Percentiles rank a stretch among this genome's conserved stretches.
These are phyloP conservation scores for Leccinellum rugosiceps DNA, from an alignment of 768 basidiomycete genomes.

Conservation along the genomic window DNA sequence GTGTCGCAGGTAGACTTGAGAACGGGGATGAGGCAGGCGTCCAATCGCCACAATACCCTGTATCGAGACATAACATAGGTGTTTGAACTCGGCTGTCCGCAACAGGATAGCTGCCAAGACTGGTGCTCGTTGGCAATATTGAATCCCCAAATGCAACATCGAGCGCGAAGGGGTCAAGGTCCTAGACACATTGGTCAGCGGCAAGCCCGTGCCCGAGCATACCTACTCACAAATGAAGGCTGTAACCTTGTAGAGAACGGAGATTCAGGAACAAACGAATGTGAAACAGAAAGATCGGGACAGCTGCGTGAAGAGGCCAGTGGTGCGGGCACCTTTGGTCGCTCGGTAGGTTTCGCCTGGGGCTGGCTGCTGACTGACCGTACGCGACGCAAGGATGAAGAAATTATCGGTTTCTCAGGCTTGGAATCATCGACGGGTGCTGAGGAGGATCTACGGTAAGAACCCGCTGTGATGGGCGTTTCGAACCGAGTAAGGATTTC, in stretches of 20 bases:
- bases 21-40: conserved; percentile 41
- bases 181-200: conserved; percentile 11
- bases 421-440: conserved; percentile 46
- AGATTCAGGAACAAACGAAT: conserved; percentile 32
- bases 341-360: conserved; percentile 2
- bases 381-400: conserved; percentile 14
- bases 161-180: conserved; percentile 30
- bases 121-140: conserved; percentile 18
- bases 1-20: conserved; percentile 43
- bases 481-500: conserved; percentile 72
- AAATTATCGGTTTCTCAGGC: conserved; percentile 29
- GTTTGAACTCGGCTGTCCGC: conserved; percentile 23
- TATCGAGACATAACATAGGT: conserved; percentile 40
- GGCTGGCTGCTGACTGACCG: conserved; percentile 29
- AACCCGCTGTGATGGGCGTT: conserved; percentile 66
- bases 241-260: conserved; percentile 38
- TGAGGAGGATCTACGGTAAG: conserved; percentile 68
- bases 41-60: conserved; percentile 40
- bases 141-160: conserved; percentile 29
- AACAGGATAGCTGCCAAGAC: conserved; percentile 22
- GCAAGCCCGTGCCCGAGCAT: background rate
- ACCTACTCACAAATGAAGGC: conserved; percentile 46
- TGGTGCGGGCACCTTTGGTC: conserved; percentile 1
- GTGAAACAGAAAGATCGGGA: conserved; percentile 30
- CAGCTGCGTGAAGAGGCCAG: conserved; percentile 22